Evolutionary conservation across 805 yeast species (phyloP).

Genomic region (Metschnikowia chrysomelidarum): DNA sequence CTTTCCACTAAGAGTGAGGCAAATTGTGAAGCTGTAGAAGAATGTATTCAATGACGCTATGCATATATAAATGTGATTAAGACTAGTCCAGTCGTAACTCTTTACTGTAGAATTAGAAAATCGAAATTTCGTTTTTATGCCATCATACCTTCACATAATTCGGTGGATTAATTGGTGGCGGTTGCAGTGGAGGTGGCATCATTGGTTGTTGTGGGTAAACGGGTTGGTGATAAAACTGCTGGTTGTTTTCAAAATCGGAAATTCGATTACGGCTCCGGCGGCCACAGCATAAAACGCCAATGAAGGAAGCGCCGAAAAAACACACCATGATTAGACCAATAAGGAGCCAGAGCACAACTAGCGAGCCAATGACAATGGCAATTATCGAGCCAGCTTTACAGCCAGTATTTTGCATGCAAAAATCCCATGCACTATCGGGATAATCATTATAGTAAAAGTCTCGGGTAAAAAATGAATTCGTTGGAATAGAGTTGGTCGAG

Average conservation of each 20-base stretch:
- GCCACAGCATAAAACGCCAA: too few species aligned
- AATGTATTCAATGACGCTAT: background rate
- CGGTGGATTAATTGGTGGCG: background rate
- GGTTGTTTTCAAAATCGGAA: too few species aligned
- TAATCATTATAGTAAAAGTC: too few species aligned
- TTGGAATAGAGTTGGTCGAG: too few species aligned
- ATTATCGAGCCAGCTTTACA: background rate
- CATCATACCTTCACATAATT: too few species aligned
- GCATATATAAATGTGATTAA: background rate
- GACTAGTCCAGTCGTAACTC: background rate
- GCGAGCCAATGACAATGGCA: background rate
- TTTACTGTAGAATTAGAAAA: background rate
- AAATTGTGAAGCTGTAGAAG: background rate
- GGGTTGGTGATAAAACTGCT: background rate
- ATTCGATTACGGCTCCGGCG: too few species aligned
- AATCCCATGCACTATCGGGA: slow-evolving; percentile 1
- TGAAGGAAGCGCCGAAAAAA: too few species aligned
- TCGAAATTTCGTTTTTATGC: too few species aligned
- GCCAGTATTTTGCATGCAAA: background rate
- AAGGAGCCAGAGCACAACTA: background rate
- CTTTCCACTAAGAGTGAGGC: too few species aligned
- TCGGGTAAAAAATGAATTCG: too few species aligned
- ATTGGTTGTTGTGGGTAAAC: too few species aligned
- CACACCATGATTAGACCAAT: background rate
- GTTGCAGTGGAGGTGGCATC: background rate